Evolutionary conservation across 2,329 filamentous ascomycete species (phyloP).

Genomic region (Lasiodiplodia sp.): DNA sequence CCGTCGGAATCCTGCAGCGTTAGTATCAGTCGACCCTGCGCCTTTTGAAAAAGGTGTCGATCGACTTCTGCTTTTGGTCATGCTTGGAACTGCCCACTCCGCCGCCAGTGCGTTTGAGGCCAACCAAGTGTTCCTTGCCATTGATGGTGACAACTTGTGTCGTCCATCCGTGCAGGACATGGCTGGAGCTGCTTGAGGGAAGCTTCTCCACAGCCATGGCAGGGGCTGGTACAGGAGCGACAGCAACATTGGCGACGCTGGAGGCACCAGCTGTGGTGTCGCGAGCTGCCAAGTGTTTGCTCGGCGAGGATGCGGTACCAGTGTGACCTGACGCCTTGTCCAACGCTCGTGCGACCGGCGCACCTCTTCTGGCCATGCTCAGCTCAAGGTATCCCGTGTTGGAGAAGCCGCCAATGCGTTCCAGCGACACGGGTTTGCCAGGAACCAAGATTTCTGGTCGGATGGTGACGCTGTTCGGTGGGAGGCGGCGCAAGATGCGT

Average conservation of each 20-base stretch:
- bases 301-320: background rate
- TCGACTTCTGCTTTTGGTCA: constrained; percentile 76
- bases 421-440: constrained; percentile 50
- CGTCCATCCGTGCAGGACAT: constrained; percentile 49
- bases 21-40: constrained; percentile 50
- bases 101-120: constrained; percentile 79
- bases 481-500: constrained; percentile 65
- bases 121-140: constrained; percentile 72
- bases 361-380: constrained; percentile 37
- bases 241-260: background rate
- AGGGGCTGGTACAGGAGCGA: background rate
- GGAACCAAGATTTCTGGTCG: constrained; percentile 51
- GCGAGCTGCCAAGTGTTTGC: background rate
- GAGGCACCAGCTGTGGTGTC: background rate
- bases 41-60: constrained; percentile 80
- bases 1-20: background rate
- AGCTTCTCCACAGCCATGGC: constrained; percentile 1
- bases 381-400: constrained; percentile 70
- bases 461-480: constrained; percentile 54
- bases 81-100: constrained; percentile 81
- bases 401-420: constrained; percentile 67
- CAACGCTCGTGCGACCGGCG: constrained; percentile 4
- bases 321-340: constrained; percentile 8
- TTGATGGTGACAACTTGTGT: constrained; percentile 70
- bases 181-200: background rate